Conservation (phyloP, 768 basidiomycete genomes). For the Collybia sordida region DNA sequence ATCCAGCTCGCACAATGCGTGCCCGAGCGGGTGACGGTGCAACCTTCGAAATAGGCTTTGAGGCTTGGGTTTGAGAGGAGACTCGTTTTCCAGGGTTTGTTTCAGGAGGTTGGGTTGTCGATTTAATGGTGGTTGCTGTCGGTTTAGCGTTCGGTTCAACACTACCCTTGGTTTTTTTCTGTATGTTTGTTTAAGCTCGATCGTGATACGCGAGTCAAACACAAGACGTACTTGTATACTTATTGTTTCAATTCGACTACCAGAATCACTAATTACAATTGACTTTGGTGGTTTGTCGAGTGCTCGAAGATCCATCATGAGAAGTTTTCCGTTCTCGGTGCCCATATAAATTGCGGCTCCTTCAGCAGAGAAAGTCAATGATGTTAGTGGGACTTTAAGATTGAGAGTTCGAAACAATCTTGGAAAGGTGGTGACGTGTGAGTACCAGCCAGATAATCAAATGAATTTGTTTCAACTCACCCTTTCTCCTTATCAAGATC, state of each 20-base stretch:
- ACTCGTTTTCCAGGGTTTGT: conserved; percentile 8
- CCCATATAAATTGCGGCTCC: conserved; percentile 68
- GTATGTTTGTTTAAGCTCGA: background rate
- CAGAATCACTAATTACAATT: conserved; percentile 48
- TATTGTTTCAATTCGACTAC: conserved; percentile 49
- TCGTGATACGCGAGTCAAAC: background rate
- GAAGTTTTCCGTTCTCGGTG: conserved; percentile 61
- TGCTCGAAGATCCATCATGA: conserved; percentile 62
- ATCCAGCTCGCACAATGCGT: conserved; percentile 11
- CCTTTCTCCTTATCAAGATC: conserved; percentile 77
- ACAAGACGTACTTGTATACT: conserved; percentile 48
- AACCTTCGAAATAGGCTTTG: conserved; percentile 17
- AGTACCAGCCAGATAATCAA: background rate
- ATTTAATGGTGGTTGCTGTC: conserved; percentile 13
- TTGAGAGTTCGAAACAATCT: conserved; percentile 63
- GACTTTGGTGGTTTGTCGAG: conserved; percentile 64
- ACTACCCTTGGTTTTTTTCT: conserved; percentile 21
- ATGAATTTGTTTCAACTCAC: conserved; percentile 36
- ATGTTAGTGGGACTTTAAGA: conserved; percentile 53
- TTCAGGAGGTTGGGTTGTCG: conserved; percentile 4
- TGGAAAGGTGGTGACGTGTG: background rate
- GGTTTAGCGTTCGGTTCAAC: conserved; percentile 15
- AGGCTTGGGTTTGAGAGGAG: conserved; percentile 7
- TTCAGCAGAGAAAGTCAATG: conserved; percentile 67
- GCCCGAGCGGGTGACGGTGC: conserved; percentile 22